A percentile compares a stretch with the other conserved stretches of the same genome.
Evolutionary conservation across 345 rosid genomes (phyloP).

Genomic region (Carallia pectinifolia): DNA sequence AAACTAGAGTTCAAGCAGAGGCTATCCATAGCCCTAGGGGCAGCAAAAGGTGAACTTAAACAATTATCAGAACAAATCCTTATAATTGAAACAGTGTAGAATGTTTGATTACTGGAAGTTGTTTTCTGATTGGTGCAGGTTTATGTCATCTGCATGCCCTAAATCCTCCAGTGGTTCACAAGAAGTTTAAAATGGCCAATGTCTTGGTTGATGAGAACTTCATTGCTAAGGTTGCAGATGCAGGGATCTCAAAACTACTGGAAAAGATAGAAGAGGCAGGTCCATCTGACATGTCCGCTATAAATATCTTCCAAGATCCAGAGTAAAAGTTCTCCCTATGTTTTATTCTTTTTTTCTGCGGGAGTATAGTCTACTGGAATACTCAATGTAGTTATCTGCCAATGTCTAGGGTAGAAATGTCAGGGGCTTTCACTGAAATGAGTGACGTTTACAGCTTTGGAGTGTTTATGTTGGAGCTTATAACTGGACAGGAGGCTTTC

Average conservation of each 20-base stretch:
- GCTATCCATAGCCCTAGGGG: constrained; percentile 59
- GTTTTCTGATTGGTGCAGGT: constrained; percentile 44
- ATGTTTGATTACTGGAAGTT: background rate
- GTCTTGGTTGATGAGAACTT: constrained; percentile 67
- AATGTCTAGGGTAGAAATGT: constrained; percentile 35
- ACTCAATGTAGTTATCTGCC: background rate
- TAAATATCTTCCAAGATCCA: constrained; percentile 51
- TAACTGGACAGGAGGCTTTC: constrained; percentile 45
- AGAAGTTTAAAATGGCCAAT: constrained; percentile 64
- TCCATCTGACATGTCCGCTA: constrained; percentile 35
- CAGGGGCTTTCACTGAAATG: constrained; percentile 39
- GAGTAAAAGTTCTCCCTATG: constrained; percentile 44
- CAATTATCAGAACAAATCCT: constrained; percentile 2
- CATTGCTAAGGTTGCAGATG: constrained; percentile 60
- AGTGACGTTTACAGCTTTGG: constrained; percentile 70
- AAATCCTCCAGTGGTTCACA: constrained; percentile 60
- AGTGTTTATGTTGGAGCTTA: constrained; percentile 64
- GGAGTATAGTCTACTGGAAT: constrained; percentile 2
- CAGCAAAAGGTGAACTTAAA: constrained; percentile 58
- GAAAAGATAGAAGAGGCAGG: constrained; percentile 50
- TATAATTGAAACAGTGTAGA: background rate
- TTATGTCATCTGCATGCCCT: constrained; percentile 53
- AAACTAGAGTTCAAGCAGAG: constrained; percentile 64
- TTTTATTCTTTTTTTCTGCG: constrained; percentile 7
- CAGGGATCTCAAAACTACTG: constrained; percentile 45